Evolutionary conservation across 371 early-diverging fungal species (phyloP).

Genomic region (Fennellomyces sp.): DNA sequence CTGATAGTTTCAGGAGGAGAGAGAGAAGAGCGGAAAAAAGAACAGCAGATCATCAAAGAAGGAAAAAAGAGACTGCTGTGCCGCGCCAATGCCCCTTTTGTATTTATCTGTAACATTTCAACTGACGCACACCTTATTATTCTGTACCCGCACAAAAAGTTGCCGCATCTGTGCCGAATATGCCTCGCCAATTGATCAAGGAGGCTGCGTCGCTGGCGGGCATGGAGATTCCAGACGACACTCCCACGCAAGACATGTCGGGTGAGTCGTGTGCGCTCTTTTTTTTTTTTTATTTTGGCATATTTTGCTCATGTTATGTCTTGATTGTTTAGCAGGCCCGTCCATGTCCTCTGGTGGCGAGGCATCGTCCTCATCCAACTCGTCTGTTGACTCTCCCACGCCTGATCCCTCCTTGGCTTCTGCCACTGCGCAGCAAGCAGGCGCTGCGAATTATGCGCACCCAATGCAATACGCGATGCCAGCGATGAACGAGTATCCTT

Average conservation of each 20-base stretch:
- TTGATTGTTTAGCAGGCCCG: not conserved
- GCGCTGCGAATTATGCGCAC: too few relatives aligned
- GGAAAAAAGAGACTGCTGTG: too few relatives aligned
- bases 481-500: not conserved
- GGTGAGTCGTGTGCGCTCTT: too few relatives aligned
- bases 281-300: not conserved
- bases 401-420: too few relatives aligned
- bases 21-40: too few relatives aligned
- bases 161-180: not conserved
- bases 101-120: too few relatives aligned
- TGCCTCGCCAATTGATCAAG: constrained; percentile 11
- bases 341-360: not conserved
- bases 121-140: not conserved
- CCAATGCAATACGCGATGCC: not conserved
- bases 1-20: too few relatives aligned
- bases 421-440: too few relatives aligned
- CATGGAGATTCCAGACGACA: not conserved
- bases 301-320: not conserved
- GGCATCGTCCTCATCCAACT: not conserved
- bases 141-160: not conserved
- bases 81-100: too few relatives aligned
- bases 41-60: too few relatives aligned
- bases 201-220: constrained; percentile 19
- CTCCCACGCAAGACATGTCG: not conserved
- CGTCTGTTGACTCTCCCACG: not conserved